Evolutionary conservation across 2,329 filamentous ascomycete genomes (phyloP).

Genomic region (Dichotomopilus funicola): DNA sequence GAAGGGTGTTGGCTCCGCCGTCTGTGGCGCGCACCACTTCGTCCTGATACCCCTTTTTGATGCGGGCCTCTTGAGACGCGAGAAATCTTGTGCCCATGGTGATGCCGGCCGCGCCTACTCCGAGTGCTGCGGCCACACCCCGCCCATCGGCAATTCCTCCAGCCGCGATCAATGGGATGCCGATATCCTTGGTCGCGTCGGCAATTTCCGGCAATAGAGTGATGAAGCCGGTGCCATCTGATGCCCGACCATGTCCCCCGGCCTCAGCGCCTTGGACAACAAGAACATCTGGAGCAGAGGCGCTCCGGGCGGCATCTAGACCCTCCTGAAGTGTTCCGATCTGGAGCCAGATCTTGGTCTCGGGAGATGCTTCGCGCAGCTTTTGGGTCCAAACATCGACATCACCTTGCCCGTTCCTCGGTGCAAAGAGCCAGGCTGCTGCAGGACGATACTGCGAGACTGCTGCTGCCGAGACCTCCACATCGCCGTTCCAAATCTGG

Average conservation of each 20-base stretch:
- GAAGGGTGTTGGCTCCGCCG: constrained; percentile 33
- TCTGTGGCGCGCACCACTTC: constrained; percentile 36
- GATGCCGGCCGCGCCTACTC: constrained; percentile 46
- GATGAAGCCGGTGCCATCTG: constrained; percentile 39
- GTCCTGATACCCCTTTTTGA: constrained; percentile 36
- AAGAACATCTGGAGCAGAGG: constrained; percentile 39
- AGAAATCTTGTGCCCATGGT: constrained; percentile 61
- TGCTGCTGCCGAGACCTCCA: constrained; percentile 27
- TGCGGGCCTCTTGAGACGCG: constrained; percentile 37
- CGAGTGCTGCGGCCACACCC: constrained; percentile 42
- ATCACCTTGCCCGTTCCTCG: constrained; percentile 31
- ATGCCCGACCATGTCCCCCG: constrained; percentile 45
- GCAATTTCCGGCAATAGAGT: constrained; percentile 44
- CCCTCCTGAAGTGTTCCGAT: constrained; percentile 44
- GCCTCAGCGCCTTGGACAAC: constrained; percentile 49
- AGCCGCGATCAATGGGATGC: constrained; percentile 43
- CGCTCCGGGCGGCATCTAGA: constrained; percentile 32
- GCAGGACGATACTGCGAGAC: constrained; percentile 29
- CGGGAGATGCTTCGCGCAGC: constrained; percentile 35
- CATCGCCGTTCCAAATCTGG: constrained; percentile 38
- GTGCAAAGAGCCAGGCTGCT: constrained; percentile 45
- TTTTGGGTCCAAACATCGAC: constrained; percentile 39
- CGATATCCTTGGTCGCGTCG: constrained; percentile 32
- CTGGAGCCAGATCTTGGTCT: constrained; percentile 47
- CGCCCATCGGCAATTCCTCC: constrained; percentile 48